Conservation (phyloP, 129 eudicot species). For the Pittosporum tobira region DNA sequence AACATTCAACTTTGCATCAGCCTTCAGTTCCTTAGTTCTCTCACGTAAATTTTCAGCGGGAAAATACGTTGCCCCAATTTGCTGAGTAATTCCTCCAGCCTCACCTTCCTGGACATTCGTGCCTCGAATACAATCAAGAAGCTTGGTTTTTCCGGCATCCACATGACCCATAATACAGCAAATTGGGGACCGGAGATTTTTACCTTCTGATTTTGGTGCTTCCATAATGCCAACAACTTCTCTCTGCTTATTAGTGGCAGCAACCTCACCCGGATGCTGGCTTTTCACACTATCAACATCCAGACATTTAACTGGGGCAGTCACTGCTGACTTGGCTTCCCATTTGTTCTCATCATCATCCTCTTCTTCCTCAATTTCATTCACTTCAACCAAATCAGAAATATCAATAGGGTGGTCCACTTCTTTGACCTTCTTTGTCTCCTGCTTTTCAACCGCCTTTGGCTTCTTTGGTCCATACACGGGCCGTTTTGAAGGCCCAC, state of each 20-base stretch:
- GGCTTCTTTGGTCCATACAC: constrained; percentile 59
- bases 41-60: constrained; percentile 93
- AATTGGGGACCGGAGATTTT: constrained; percentile 78
- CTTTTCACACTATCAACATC: constrained; percentile 22
- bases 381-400: constrained; percentile 28
- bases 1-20: constrained; percentile 83
- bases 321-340: constrained; percentile 55
- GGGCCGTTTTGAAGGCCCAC: constrained; percentile 57
- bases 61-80: constrained; percentile 93
- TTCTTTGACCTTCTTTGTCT: constrained; percentile 47
- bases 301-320: constrained; percentile 12
- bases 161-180: constrained; percentile 99
- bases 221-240: constrained; percentile 25
- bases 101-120: constrained; percentile 99
- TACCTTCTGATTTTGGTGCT: constrained; percentile 35
- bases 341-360: constrained; percentile 90
- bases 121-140: constrained; percentile 92
- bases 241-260: constrained; percentile 29
- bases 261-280: constrained; percentile 25
- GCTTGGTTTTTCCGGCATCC: constrained; percentile 91
- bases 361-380: constrained; percentile 54
- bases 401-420: too few relatives aligned
- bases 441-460: constrained; percentile 31
- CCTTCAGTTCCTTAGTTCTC: constrained; percentile 86
- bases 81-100: constrained; percentile 99